A percentile compares a stretch with the other conserved stretches of the same genome.
These are phyloP conservation scores for Fusarium albosuccineum DNA, from an alignment of 2,329 filamentous ascomycete genomes.

Conservation along the genomic window DNA sequence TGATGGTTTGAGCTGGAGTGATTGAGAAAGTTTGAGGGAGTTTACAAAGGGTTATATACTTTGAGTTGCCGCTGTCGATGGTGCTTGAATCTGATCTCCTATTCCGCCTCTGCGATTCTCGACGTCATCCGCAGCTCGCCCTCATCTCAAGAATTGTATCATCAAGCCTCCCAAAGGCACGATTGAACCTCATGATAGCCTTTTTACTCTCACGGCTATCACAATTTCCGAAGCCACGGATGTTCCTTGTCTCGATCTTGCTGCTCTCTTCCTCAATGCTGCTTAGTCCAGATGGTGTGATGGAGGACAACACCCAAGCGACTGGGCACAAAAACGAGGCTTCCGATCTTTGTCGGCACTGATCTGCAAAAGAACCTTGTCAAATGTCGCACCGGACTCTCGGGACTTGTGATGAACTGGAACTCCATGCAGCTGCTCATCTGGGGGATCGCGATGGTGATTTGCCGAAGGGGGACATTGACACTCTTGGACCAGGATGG, in stretches of 20 bases:
- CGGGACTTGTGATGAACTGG: constrained; percentile 1
- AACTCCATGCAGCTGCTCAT: constrained; percentile 3
- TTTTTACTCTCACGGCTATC: constrained; percentile 17
- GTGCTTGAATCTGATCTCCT: background rate
- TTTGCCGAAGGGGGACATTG: background rate
- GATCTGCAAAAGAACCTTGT: constrained; percentile 22
- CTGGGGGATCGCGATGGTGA: background rate
- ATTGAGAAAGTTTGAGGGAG: constrained; percentile 41
- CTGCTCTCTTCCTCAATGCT: constrained; percentile 17
- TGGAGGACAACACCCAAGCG: constrained; percentile 8
- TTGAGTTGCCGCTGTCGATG: background rate
- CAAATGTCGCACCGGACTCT: background rate
- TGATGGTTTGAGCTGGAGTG: constrained; percentile 29
- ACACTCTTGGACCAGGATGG: constrained; percentile 2
- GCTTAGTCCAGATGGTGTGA: constrained; percentile 35
- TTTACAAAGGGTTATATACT: constrained; percentile 38
- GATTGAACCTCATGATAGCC: constrained; percentile 16
- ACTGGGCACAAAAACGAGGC: background rate
- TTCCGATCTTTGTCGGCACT: background rate
- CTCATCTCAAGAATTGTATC: constrained; percentile 29
- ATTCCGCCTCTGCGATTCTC: background rate
- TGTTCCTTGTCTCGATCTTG: background rate
- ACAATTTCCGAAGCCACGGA: constrained; percentile 29
- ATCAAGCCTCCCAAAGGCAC: constrained; percentile 41
- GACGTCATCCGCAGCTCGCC: background rate